A percentile compares a stretch with the other conserved stretches of the same genome.
phyloP scores from a whole-genome alignment of 352 stramenopile genomes.

The Phytophthora hibernalis region DNA sequence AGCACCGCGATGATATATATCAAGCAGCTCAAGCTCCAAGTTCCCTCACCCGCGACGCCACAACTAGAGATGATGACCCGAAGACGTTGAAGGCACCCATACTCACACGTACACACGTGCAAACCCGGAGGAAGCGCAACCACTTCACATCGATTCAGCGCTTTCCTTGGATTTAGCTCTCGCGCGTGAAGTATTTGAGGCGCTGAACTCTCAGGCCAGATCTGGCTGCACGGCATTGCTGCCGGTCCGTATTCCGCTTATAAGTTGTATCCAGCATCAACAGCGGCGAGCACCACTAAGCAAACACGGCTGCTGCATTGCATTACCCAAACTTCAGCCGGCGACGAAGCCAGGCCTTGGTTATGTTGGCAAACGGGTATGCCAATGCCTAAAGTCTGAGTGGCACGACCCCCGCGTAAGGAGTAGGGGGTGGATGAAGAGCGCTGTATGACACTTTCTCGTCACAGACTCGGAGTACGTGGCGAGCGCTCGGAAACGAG shows the following conservation, averaged over 20 bases:
- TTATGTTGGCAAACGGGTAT: too few species aligned
- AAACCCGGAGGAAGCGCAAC: not conserved
- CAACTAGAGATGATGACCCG: constrained; percentile 19
- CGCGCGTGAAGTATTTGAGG: constrained; percentile 25
- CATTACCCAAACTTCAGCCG: too few species aligned
- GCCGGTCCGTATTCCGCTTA: not conserved
- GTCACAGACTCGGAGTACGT: constrained; percentile 9
- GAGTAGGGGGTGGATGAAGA: too few species aligned
- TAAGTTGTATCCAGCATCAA: too few species aligned
- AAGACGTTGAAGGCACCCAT: constrained; percentile 15
- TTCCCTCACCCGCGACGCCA: constrained; percentile 3
- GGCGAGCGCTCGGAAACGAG: constrained; percentile 13
- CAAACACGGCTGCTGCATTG: too few species aligned
- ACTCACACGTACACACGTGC: constrained; percentile 15
- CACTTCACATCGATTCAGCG: not conserved
- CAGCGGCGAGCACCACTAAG: too few species aligned
- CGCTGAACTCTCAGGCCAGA: constrained; percentile 25
- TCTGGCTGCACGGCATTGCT: constrained; percentile 22
- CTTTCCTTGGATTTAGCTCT: not conserved
- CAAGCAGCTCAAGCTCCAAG: constrained; percentile 9
- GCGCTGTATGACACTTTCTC: constrained; percentile 18
- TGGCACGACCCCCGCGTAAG: too few species aligned
- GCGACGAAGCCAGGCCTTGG: too few species aligned
- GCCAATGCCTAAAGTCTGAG: too few species aligned
- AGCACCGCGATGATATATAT: constrained; percentile 29